These are phyloP conservation scores for Reticulascus tulasneorum DNA, from an alignment of 2,329 filamentous ascomycete species.

Conservation along the genomic window DNA sequence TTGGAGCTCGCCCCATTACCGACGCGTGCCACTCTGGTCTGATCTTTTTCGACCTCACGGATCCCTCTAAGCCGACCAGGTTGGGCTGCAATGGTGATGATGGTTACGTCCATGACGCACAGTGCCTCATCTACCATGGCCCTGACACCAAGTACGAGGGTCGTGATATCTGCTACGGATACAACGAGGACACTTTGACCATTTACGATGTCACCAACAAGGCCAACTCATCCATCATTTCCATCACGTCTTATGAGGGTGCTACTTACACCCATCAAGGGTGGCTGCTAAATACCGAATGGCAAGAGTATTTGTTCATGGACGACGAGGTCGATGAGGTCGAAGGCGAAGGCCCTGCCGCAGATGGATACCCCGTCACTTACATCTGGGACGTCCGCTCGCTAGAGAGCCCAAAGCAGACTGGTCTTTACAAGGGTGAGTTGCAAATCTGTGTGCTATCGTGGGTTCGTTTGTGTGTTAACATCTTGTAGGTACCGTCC, in stretches of 20 bases:
- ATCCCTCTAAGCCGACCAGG: slow-evolving; percentile 44
- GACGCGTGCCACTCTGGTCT: slow-evolving; percentile 41
- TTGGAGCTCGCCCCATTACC: slow-evolving; percentile 31
- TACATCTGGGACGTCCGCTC: slow-evolving; percentile 44
- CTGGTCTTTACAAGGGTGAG: slow-evolving; percentile 32
- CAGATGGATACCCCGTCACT: slow-evolving; percentile 37
- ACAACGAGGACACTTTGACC: slow-evolving; percentile 46
- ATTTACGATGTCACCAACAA: slow-evolving; percentile 50
- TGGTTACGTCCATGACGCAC: slow-evolving; percentile 48
- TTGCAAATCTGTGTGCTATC: too few relatives aligned
- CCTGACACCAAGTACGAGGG: slow-evolving; percentile 40
- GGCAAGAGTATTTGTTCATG: slow-evolving; percentile 34
- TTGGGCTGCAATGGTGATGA: slow-evolving; percentile 39
- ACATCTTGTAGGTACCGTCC: slow-evolving; percentile 10
- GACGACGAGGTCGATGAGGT: slow-evolving; percentile 42
- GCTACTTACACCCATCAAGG: slow-evolving; percentile 50
- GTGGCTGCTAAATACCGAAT: slow-evolving; percentile 40
- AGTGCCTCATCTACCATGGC: slow-evolving; percentile 48
- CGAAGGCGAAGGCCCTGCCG: slow-evolving; percentile 25
- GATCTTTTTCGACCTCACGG: slow-evolving; percentile 50
- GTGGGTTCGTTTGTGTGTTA: background rate
- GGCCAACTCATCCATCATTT: slow-evolving; percentile 40
- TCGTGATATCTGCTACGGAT: slow-evolving; percentile 48
- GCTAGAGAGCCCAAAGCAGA: slow-evolving; percentile 35
- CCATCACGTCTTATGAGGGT: slow-evolving; percentile 48